phyloP scores from a whole-genome alignment of 257 asterid genomes.

The Thymus quinquecostatus region DNA sequence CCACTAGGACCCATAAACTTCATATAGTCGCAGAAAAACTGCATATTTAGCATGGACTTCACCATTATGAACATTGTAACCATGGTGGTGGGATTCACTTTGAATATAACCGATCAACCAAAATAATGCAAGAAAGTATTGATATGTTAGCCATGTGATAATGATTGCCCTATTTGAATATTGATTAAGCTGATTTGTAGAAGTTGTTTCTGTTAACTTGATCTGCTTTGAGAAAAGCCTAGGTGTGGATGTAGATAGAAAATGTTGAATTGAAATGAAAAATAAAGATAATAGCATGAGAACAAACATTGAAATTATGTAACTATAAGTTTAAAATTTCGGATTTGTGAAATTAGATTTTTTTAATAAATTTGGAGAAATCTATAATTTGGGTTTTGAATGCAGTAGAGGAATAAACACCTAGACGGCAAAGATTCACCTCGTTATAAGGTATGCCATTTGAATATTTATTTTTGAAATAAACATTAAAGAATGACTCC shows the following conservation, averaged over 20 bases:
- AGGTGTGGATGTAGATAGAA: not conserved
- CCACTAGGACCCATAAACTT: not conserved
- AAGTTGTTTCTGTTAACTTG: not conserved
- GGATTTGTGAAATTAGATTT: not conserved
- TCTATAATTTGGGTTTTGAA: not conserved
- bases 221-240: not conserved
- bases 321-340: not conserved
- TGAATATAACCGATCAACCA: too few species aligned
- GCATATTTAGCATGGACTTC: not conserved
- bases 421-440: too few species aligned
- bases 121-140: not conserved
- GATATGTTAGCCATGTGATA: not conserved
- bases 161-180: not conserved
- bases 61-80: not conserved
- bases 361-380: not conserved
- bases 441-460: too few species aligned
- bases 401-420: not conserved
- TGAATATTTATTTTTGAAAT: not conserved
- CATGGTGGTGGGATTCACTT: too few species aligned
- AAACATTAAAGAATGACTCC: not conserved
- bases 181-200: not conserved
- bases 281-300: not conserved
- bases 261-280: not conserved
- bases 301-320: not conserved
- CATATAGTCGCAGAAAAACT: not conserved